These are phyloP conservation scores for Cutaneotrichosporon mucoides DNA, from an alignment of 1,284 basidiomycete genomes.

Conservation along the genomic window DNA sequence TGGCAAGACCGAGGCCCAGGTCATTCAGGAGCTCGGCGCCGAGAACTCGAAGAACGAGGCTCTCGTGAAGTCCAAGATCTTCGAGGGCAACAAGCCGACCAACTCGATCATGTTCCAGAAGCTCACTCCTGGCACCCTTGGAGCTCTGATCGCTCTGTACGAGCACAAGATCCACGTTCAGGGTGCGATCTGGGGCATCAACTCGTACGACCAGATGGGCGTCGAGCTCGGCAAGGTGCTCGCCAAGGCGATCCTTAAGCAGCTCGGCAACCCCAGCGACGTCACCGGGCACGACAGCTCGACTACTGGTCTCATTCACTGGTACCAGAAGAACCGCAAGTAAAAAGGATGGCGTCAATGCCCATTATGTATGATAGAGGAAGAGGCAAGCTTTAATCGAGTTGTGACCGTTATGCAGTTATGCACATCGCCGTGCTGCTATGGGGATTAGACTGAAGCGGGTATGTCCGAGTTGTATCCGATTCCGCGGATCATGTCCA, in stretches of 20 bases:
- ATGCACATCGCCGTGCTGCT: too few relatives aligned
- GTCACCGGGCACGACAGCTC: slow-evolving; percentile 89
- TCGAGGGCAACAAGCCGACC: slow-evolving; percentile 94
- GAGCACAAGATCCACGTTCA: slow-evolving; percentile 99
- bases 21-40: slow-evolving; percentile 70
- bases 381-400: slow-evolving; percentile 1
- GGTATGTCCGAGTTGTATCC: too few relatives aligned
- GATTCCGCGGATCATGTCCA: too few relatives aligned
- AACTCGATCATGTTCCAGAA: slow-evolving; percentile 95
- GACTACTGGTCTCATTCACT: slow-evolving; percentile 91
- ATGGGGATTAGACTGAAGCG: too few relatives aligned
- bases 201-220: slow-evolving; percentile 77
- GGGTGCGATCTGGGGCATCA: slow-evolving; percentile 96
- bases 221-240: slow-evolving; percentile 93
- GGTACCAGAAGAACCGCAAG: slow-evolving; percentile 77
- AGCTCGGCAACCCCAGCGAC: slow-evolving; percentile 74
- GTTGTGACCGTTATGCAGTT: neutral
- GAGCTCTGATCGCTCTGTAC: slow-evolving; percentile 52
- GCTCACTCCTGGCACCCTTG: slow-evolving; percentile 83
- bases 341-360: slow-evolving; percentile 10
- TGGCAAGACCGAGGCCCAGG: slow-evolving; percentile 90
- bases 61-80: slow-evolving; percentile 94
- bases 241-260: slow-evolving; percentile 88
- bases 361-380: slow-evolving; percentile 3
- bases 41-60: slow-evolving; percentile 70